Evolutionary conservation across 176 grass and related monocot species (phyloP).

Genomic region (Oryza meridionalis): DNA sequence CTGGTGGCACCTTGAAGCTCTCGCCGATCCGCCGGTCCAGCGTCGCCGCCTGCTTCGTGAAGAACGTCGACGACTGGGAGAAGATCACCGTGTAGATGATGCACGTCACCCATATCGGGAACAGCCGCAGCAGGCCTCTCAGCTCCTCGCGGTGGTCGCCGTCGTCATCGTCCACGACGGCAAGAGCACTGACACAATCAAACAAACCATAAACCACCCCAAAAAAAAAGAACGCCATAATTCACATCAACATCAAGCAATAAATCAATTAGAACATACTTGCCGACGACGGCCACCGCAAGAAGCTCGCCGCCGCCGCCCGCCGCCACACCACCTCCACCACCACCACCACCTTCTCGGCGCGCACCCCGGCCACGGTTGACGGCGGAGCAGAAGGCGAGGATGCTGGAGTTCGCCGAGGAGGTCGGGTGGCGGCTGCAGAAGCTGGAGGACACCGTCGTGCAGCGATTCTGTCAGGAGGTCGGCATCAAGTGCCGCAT

Average conservation of each 20-base stretch:
- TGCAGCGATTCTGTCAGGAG: too few relatives aligned
- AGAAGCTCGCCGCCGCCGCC: too few relatives aligned
- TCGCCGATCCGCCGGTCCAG: conserved; percentile 48
- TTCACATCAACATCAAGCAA: not conserved
- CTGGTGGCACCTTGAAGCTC: conserved; percentile 43
- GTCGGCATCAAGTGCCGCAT: too few relatives aligned
- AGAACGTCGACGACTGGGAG: conserved; percentile 50
- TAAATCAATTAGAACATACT: conserved; percentile 14
- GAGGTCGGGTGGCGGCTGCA: too few relatives aligned
- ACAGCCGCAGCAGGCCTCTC: conserved; percentile 4
- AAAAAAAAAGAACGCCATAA: not conserved
- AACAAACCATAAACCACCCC: not conserved
- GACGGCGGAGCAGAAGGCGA: too few relatives aligned
- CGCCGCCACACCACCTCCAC: too few relatives aligned
- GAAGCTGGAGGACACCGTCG: too few relatives aligned
- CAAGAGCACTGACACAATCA: not conserved
- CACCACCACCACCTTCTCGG: too few relatives aligned
- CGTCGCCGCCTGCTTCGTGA: conserved; percentile 51
- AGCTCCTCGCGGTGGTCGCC: conserved; percentile 1
- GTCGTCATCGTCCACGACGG: conserved; percentile 19
- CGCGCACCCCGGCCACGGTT: too few relatives aligned
- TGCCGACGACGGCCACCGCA: too few relatives aligned
- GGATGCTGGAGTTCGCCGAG: too few relatives aligned
- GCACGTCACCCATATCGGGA: conserved; percentile 57
- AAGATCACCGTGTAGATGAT: conserved; percentile 47